These are phyloP conservation scores for Eucalyptus shirleyi DNA, from an alignment of 345 rosid genomes.

Conservation along the genomic window DNA sequence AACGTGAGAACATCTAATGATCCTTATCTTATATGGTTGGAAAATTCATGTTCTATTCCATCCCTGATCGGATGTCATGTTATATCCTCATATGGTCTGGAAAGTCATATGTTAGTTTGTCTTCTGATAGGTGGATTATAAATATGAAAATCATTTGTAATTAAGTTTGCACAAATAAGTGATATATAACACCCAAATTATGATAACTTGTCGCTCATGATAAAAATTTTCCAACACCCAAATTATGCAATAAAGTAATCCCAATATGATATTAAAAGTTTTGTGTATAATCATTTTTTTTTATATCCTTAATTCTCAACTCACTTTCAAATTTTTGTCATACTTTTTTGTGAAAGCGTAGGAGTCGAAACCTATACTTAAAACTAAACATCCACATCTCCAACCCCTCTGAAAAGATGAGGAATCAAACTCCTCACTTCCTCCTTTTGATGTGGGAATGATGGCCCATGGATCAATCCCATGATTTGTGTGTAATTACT, in stretches of 20 bases:
- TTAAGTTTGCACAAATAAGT: not conserved
- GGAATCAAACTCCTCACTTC: too few species aligned
- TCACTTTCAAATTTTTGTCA: too few species aligned
- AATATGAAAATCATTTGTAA: too few species aligned
- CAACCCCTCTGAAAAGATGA: too few species aligned
- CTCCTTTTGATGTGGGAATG: too few species aligned
- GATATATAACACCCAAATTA: not conserved
- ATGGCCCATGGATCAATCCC: accelerated
- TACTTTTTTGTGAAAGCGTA: accelerated
- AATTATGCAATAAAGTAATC: not conserved
- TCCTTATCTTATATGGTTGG: not conserved
- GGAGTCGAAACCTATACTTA: too few species aligned
- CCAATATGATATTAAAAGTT: not conserved
- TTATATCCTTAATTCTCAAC: accelerated
- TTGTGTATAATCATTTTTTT: too few species aligned
- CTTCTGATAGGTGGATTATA: not conserved
- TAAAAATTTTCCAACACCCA: not conserved
- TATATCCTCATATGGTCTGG: not conserved
- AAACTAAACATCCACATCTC: too few species aligned
- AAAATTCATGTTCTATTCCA: too few species aligned
- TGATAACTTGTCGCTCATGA: not conserved
- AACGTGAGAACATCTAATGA: not conserved
- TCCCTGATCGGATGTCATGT: not conserved
- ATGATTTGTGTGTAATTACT: not conserved
- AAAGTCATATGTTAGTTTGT: not conserved